These are phyloP conservation scores for Abortiporus biennis DNA, from an alignment of 1,284 basidiomycete genomes.

Conservation along the genomic window DNA sequence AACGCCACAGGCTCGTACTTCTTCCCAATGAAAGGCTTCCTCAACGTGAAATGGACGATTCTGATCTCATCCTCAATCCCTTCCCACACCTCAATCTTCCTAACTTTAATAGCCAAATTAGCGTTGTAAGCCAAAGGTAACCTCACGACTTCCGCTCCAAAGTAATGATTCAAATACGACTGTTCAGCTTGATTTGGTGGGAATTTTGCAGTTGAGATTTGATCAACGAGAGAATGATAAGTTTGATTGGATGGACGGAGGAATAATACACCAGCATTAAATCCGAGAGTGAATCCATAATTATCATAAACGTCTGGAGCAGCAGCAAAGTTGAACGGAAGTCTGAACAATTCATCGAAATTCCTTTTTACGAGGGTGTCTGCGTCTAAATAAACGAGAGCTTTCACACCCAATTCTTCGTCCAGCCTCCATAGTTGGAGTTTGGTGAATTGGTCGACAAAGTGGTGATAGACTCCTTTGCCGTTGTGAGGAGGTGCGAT, in stretches of 20 bases:
- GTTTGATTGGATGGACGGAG: slow-evolving; percentile 27
- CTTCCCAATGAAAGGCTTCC: slow-evolving; percentile 32
- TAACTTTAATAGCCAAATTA: slow-evolving; percentile 36
- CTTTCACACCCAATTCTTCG: slow-evolving; percentile 19
- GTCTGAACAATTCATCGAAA: slow-evolving; percentile 39
- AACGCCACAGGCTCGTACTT: slow-evolving; percentile 8
- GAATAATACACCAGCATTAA: slow-evolving; percentile 39
- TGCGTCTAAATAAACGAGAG: slow-evolving; percentile 6
- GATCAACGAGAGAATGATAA: slow-evolving; percentile 29
- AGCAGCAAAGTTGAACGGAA: slow-evolving; percentile 36
- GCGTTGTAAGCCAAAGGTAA: slow-evolving; percentile 41
- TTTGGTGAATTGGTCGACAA: slow-evolving; percentile 39
- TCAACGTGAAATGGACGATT: slow-evolving; percentile 36
- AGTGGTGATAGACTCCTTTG: slow-evolving; percentile 28
- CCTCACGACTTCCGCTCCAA: slow-evolving; percentile 28
- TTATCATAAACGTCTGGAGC: slow-evolving; percentile 35
- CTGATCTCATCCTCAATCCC: slow-evolving; percentile 27
- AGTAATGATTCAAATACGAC: slow-evolving; percentile 39
- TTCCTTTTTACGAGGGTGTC: slow-evolving; percentile 31
- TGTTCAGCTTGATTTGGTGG: slow-evolving; percentile 34
- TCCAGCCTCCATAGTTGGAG: slow-evolving; percentile 37
- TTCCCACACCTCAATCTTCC: slow-evolving; percentile 29
- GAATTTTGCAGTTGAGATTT: slow-evolving; percentile 29
- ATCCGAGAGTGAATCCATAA: slow-evolving; percentile 29
- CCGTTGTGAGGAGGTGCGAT: slow-evolving; percentile 33